phyloP scores from a whole-genome alignment of 1,284 basidiomycete genomes.

The Ceratobasidium sp. region DNA sequence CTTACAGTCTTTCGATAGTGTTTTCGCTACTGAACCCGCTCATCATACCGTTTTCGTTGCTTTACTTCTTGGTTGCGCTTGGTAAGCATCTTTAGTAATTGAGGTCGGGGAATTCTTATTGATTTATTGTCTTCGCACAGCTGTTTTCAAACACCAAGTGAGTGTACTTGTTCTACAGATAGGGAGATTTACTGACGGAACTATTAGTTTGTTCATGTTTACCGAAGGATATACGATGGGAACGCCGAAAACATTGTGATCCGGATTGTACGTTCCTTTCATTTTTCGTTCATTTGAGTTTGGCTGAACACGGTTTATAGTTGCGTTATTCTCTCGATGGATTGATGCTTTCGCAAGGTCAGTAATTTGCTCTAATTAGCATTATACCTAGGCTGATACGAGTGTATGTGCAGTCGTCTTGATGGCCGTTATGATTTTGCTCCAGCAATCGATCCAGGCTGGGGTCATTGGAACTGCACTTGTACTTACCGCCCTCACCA shows the following conservation, averaged over 20 bases:
- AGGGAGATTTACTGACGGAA: conserved; percentile 46
- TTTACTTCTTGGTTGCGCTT: conserved; percentile 77
- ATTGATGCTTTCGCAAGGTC: conserved; percentile 67
- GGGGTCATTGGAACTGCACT: conserved; percentile 78
- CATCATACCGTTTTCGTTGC: conserved; percentile 74
- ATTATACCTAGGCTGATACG: not conserved
- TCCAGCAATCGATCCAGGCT: conserved; percentile 75
- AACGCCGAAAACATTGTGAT: conserved; percentile 82
- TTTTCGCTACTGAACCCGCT: conserved; percentile 85
- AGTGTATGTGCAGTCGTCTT: conserved; percentile 70
- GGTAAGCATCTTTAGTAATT: conserved; percentile 63
- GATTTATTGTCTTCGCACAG: conserved; percentile 57
- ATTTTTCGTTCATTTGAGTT: not conserved
- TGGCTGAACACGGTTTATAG: not conserved
- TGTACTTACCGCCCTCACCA: conserved; percentile 75
- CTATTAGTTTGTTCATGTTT: conserved; percentile 87
- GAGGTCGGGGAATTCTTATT: not conserved
- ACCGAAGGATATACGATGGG: conserved; percentile 89
- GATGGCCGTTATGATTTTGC: conserved; percentile 83
- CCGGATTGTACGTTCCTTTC: conserved; percentile 62
- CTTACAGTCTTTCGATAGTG: conserved; percentile 64
- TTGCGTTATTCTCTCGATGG: conserved; percentile 88
- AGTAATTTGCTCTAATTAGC: conserved; percentile 36
- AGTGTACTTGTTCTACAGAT: conserved; percentile 38
- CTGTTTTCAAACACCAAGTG: conserved; percentile 85